These are phyloP conservation scores for Aspergillus tanneri DNA, from an alignment of 2,329 filamentous ascomycete species.

Conservation along the genomic window DNA sequence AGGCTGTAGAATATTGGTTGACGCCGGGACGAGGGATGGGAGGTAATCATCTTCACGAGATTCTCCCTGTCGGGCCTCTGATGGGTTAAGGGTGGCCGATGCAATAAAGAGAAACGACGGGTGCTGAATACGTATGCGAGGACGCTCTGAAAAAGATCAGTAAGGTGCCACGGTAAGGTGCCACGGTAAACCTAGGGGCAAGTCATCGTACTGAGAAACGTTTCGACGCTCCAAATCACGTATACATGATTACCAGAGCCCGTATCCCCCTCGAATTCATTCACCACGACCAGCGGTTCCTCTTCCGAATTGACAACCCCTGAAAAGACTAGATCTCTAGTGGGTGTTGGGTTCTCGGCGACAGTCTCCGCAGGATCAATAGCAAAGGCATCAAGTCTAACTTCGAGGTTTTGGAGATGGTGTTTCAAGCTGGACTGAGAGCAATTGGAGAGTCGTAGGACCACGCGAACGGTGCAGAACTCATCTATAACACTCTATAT, in stretches of 20 bases:
- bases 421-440: conserved; percentile 50
- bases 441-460: conserved; percentile 52
- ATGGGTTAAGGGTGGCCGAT: conserved; percentile 47
- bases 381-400: conserved; percentile 53
- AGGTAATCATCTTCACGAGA: conserved; percentile 52
- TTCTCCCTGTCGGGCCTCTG: conserved; percentile 38
- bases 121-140: conserved; percentile 54
- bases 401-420: conserved; percentile 50
- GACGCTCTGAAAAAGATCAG: conserved; percentile 34
- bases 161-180: too few relatives aligned
- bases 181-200: neutral
- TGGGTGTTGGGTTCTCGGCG: conserved; percentile 38
- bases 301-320: conserved; percentile 38
- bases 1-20: conserved; percentile 58
- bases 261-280: conserved; percentile 42
- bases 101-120: conserved; percentile 57
- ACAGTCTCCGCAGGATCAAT: conserved; percentile 42
- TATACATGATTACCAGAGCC: conserved; percentile 42
- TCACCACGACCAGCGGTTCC: conserved; percentile 47
- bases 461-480: conserved; percentile 50
- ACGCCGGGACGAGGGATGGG: conserved; percentile 54
- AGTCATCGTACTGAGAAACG: conserved; percentile 38
- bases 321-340: conserved; percentile 46
- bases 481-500: conserved; percentile 52
- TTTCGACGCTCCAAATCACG: conserved; percentile 47